phyloP scores from a whole-genome alignment of 1,284 basidiomycete genomes.

The Puccinia horiana region DNA sequence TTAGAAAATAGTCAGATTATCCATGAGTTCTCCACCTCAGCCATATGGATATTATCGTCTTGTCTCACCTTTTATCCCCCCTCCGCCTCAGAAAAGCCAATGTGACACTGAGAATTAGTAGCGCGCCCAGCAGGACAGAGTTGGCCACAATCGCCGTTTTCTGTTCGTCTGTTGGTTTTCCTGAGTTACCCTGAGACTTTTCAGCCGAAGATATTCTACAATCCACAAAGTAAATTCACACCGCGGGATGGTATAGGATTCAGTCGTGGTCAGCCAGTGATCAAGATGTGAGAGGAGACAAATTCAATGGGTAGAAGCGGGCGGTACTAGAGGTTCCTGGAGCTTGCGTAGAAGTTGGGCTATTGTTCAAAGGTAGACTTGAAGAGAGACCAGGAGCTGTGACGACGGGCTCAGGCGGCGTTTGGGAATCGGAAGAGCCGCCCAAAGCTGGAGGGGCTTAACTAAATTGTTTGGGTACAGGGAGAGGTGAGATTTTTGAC shows the following conservation, averaged over 20 bases:
- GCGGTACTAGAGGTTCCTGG: background rate
- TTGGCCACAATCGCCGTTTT: background rate
- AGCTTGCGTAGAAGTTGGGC: background rate
- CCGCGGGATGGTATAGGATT: too few species aligned
- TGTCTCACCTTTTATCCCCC: background rate
- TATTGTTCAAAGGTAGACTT: background rate
- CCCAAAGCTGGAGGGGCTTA: background rate
- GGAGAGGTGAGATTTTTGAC: background rate
- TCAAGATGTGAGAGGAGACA: background rate
- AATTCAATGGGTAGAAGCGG: background rate
- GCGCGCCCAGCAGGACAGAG: background rate
- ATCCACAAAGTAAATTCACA: background rate
- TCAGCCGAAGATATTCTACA: background rate
- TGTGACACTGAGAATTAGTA: background rate
- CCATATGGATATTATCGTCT: background rate
- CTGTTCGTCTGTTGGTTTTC: conserved; percentile 7
- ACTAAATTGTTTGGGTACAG: background rate
- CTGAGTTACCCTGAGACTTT: background rate
- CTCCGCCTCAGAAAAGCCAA: background rate
- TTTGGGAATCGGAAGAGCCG: background rate
- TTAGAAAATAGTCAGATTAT: background rate
- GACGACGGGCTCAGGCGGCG: too few species aligned
- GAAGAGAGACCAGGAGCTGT: background rate
- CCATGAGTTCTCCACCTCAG: background rate
- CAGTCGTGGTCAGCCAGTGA: background rate